Conservation (phyloP, 2,329 filamentous ascomycete species). For the Fusarium virguliforme region DNA sequence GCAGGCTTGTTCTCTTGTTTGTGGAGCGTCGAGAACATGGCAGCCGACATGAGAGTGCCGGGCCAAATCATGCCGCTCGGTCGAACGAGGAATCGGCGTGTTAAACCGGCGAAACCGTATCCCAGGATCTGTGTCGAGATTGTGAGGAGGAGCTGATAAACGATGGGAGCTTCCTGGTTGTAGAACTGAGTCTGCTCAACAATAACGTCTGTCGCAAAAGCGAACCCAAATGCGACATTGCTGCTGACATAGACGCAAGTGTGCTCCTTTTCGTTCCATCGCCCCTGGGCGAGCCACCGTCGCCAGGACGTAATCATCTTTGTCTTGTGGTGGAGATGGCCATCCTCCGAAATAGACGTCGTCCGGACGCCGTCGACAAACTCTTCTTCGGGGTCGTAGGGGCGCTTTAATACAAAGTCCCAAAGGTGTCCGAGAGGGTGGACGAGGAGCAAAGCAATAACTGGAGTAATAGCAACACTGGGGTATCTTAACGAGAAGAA, state of each 20-base stretch:
- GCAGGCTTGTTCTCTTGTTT: conserved; percentile 87
- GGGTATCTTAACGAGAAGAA: conserved; percentile 94
- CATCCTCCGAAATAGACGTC: conserved; percentile 38
- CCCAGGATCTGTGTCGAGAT: conserved; percentile 90
- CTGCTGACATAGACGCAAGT: conserved; percentile 91
- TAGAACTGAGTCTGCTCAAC: conserved; percentile 94
- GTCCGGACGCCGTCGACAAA: conserved; percentile 66
- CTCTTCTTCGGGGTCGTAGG: conserved; percentile 65
- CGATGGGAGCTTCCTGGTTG: conserved; percentile 81
- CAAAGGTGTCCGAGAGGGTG: conserved; percentile 87
- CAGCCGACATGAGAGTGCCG: conserved; percentile 87
- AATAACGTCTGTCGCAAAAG: conserved; percentile 91
- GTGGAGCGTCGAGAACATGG: conserved; percentile 91
- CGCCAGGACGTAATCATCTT: conserved; percentile 66
- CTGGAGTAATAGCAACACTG: conserved; percentile 89
- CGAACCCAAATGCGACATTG: conserved; percentile 91
- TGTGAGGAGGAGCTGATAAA: conserved; percentile 86
- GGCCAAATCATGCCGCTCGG: conserved; percentile 95
- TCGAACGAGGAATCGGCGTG: conserved; percentile 84
- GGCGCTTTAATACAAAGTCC: conserved; percentile 80
- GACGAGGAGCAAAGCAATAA: conserved; percentile 88
- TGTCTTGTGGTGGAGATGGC: conserved; percentile 36
- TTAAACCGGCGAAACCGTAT: conserved; percentile 88
- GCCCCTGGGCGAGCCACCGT: conserved; percentile 84
- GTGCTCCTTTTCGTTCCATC: conserved; percentile 92